Conservation (phyloP, 176 grass and related monocot genomes). For the Triticum monococcum region DNA sequence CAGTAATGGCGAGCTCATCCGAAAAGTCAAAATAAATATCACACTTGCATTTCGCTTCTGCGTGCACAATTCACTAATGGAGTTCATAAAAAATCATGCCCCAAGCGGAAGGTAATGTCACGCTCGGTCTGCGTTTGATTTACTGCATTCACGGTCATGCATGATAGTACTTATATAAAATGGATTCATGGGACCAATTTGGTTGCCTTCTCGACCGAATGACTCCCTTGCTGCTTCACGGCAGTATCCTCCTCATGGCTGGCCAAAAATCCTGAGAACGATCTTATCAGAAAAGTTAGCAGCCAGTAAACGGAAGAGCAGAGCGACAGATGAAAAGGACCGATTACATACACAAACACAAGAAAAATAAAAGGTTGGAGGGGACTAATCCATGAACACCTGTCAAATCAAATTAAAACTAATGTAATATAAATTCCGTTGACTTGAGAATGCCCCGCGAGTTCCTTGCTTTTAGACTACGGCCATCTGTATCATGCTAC, state of each 20-base stretch:
- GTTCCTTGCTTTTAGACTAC: slow-evolving; percentile 33
- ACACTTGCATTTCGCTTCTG: slow-evolving; percentile 10
- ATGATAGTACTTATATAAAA: no score
- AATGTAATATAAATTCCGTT: background rate
- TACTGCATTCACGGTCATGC: background rate
- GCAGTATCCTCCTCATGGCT: background rate
- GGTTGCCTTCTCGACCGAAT: background rate
- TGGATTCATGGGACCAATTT: slow-evolving; percentile 17
- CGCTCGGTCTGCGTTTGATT: background rate
- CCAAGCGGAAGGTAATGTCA: background rate
- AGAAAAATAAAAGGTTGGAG: background rate
- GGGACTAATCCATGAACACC: background rate
- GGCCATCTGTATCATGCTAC: no score
- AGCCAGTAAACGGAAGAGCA: background rate
- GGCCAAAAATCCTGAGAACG: background rate
- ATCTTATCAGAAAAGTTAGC: background rate
- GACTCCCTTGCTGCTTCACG: background rate
- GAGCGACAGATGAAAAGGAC: background rate
- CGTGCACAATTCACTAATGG: background rate
- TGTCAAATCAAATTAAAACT: slow-evolving; percentile 4
- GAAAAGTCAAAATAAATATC: background rate
- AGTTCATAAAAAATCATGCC: background rate
- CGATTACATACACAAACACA: background rate
- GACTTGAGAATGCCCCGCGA: slow-evolving; percentile 20
- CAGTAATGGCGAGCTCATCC: background rate